These are phyloP conservation scores for Neltuma alba DNA, from an alignment of 306 rosid genomes.

Conservation along the genomic window DNA sequence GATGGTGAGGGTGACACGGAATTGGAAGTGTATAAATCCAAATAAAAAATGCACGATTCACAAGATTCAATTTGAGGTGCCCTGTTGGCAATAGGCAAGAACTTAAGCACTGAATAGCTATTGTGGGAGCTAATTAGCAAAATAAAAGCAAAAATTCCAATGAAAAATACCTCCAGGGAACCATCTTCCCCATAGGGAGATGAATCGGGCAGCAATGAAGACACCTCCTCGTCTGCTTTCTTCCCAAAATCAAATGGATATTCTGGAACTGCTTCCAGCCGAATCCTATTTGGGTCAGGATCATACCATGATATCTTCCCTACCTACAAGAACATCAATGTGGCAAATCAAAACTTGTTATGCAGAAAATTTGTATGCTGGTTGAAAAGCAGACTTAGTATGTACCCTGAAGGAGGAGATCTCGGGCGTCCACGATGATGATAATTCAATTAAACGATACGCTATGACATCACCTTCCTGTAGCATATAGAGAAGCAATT, in stretches of 20 bases:
- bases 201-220: slow-evolving; percentile 50
- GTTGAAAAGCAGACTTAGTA: slow-evolving; percentile 34
- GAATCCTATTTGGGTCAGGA: slow-evolving; percentile 56
- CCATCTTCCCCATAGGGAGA: slow-evolving; percentile 79
- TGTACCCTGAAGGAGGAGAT: slow-evolving; percentile 81
- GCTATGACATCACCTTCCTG: slow-evolving; percentile 85
- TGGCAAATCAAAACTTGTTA: slow-evolving; percentile 16
- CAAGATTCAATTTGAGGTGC: neutral
- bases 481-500: slow-evolving; percentile 32
- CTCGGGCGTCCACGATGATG: slow-evolving; percentile 93
- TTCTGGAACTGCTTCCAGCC: slow-evolving; percentile 64
- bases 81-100: neutral
- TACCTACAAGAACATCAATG: slow-evolving; percentile 56
- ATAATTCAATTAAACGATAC: slow-evolving; percentile 83
- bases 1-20: neutral
- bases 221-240: slow-evolving; percentile 51
- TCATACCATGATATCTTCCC: slow-evolving; percentile 68
- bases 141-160: neutral
- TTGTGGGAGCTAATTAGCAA: neutral
- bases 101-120: neutral
- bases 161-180: slow-evolving; percentile 73
- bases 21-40: neutral
- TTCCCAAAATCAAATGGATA: slow-evolving; percentile 70
- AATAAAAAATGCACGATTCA: neutral
- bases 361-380: slow-evolving; percentile 17